Evolutionary conservation across 495 filamentous ascomycete genomes (phyloP), one percentile per base, ranked within the genome.

Genomic region (Saxophila tyrrhenica): DNA sequence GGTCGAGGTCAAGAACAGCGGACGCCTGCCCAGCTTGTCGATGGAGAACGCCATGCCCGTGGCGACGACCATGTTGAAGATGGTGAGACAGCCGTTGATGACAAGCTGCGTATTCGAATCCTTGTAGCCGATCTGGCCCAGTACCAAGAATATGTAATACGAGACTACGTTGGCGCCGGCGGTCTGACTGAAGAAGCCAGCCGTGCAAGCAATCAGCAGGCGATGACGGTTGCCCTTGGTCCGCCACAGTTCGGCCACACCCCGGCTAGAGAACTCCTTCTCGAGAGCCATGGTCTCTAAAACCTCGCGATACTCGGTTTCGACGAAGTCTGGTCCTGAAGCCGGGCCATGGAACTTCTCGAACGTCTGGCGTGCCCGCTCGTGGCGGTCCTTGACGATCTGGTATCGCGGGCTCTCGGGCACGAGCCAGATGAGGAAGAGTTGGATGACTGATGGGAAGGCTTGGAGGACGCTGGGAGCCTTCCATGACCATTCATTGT

Each of bases 1-100:
- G 0, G 71, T 72, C 38, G 76, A 73, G 25, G 67, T 65, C 2
- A 83, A 62, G 57, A 81, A 79, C 45, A 84, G 71, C 2, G 72
- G 73, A 7, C 81, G 72, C n/a, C 81, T 71, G 11, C 78, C 78
- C 39, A 81, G 73, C 20, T 72, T 69, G 60, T 75, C 70, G 55
- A 75, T 73, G 50, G 77, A 72, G 39, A 78, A 69, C 25, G 81
- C 78, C n/a, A 76, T 77, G 20, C 70, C 64, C 41, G 75, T 70
- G 25, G 79, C 79, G 10, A 76, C 72, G 48, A 80, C 69, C 9
- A 80, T 68, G 50, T 75, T 75, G 39, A 80, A 72, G 41, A 78
- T 73, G 3, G 73, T 75, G 56, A 81, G 73, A 46, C 73, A 70
- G 8, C 72, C 78, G 48, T 74, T 75, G 54, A 75, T 73, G 51